A percentile compares a stretch with the other conserved stretches of the same genome.
Evolutionary conservation across 345 rosid species (phyloP).

Genomic region (Brassica incana): DNA sequence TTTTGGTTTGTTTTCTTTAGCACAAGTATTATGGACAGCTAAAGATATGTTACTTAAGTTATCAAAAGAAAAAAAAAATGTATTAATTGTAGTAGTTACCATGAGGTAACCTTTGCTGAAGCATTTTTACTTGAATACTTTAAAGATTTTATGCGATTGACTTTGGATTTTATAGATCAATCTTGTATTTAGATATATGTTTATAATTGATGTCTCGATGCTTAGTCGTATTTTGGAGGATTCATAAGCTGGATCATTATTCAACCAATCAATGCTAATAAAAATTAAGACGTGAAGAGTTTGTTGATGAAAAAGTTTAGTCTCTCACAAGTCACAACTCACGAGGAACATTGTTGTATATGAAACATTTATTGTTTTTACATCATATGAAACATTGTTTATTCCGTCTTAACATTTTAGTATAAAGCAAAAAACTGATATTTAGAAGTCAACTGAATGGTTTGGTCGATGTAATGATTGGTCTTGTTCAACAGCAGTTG

Average conservation of each 20-base stretch:
- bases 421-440: background rate
- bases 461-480: conserved; percentile 2
- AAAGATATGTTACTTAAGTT: conserved; percentile 6
- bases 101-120: conserved; percentile 22
- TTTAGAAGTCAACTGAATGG: background rate
- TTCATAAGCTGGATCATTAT: conserved; percentile 11
- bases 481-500: background rate
- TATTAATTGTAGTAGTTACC: conserved; percentile 29
- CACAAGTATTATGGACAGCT: conserved; percentile 26
- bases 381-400: background rate
- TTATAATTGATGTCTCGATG: conserved; percentile 8
- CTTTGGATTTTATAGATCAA: conserved; percentile 1
- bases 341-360: background rate
- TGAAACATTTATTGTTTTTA: too few species aligned
- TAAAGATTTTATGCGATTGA: conserved; percentile 2
- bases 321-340: background rate
- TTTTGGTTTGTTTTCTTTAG: conserved; percentile 32
- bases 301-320: conserved; percentile 21
- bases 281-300: conserved; percentile 26
- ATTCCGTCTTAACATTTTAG: background rate
- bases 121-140: conserved; percentile 5
- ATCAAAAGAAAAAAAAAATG: background rate
- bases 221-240: conserved; percentile 8
- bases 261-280: background rate
- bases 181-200: background rate